Conservation (phyloP, 2,329 filamentous ascomycete species). For the Cytospora chrysosperma region DNA sequence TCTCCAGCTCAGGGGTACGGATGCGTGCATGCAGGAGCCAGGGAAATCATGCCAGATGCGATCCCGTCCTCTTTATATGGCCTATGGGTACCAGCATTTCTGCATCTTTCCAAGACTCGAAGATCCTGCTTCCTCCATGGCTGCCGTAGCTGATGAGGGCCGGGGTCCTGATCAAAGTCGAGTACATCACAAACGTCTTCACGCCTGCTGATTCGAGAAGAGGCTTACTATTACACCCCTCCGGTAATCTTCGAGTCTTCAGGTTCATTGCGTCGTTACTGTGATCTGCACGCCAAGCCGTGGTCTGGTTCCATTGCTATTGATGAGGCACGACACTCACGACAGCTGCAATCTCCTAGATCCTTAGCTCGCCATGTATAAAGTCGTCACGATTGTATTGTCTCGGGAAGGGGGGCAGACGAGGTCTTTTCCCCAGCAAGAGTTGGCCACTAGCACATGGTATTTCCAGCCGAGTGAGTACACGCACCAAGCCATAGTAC, state of each 20-base stretch:
- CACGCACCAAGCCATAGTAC: neutral
- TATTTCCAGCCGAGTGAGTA: conserved; percentile 16
- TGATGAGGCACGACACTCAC: no score
- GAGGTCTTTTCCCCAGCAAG: neutral
- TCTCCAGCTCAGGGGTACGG: neutral
- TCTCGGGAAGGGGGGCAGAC: conserved; percentile 15
- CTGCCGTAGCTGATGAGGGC: conserved; percentile 38
- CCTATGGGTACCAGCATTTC: conserved; percentile 41
- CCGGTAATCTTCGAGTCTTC: neutral
- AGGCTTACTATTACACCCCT: no score
- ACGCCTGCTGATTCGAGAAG: conserved; percentile 34
- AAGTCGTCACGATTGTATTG: neutral
- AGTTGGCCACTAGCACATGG: conserved; percentile 1
- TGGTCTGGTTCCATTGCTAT: neutral
- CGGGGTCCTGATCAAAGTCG: conserved; percentile 49
- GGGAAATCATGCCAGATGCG: neutral
- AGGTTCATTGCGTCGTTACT: no score
- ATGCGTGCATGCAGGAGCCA: neutral
- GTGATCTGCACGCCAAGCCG: neutral
- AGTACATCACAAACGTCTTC: no score
- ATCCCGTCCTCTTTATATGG: conserved; percentile 26
- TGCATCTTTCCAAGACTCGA: conserved; percentile 41
- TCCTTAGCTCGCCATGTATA: neutral
- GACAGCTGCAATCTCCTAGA: no score
- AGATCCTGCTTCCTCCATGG: conserved; percentile 41